Base-by-base conservation (phyloP, 441 rosid species). In the Erysimum pusillum region DNA sequence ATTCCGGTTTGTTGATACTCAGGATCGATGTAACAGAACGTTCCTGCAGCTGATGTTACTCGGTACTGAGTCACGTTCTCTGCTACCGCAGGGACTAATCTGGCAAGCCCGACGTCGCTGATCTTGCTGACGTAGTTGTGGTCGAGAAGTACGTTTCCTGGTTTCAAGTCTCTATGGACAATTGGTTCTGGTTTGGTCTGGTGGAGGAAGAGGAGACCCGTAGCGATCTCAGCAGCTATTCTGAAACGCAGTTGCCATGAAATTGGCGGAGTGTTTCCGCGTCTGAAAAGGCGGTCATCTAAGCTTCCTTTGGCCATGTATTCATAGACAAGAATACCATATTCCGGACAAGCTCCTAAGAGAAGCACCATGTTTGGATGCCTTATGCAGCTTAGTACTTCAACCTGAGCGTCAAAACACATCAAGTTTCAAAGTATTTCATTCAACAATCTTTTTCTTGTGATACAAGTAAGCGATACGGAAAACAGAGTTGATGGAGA, bases 341-440 rank as follows among this genome's bases (percentile, higher is more conserved):
- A 88, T 76, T 89, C 90, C 1, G 94, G 88, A 79, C 94, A 89
- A 48, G 94, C 94, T 67, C 94, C 94, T 51, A 89, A 69, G 38
- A 89, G 90, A n/a, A 89, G 91, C 59, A 89, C 91, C 91, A 89
- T 89, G 83, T 87, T 86, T n/a, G 94, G 94, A 82, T 89, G 94
- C 73, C 94, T 76, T 73, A 89, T 88, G 85, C 89, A 80, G 80
- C 90, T 86, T 44, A 89, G 84, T 25, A 89, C 87, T 73, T 88
- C 89, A 76, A 89, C 81, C 94, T 89, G 74, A 14, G 51, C 2
- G 42, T 49, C 59, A 67, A 58, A 56, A 39, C 42, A 63, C 45
- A 25, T 56, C 7, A 41, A 34, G 58, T 60, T 31, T 59, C 31
- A 58, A 32, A 60, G 1, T 2, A 17, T 41, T 7, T 20, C 15